Conservation (phyloP, 164 flowering plant genomes). For the Stephania cephalantha region DNA sequence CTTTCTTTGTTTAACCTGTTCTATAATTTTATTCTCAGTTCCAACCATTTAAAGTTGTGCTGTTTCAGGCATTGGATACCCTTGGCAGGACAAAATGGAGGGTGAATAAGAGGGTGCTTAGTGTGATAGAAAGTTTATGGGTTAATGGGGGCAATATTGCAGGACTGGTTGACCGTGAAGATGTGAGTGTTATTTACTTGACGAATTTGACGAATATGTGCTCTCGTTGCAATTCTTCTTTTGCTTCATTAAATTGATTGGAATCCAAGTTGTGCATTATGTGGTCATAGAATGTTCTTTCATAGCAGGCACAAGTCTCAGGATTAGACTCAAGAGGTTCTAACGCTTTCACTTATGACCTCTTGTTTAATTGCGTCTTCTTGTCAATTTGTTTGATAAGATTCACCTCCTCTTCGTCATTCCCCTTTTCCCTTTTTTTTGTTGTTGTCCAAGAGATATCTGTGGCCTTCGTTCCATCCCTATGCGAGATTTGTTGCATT, state of each 20-base stretch:
- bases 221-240: background rate
- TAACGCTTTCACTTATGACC: no score
- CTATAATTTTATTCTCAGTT: background rate
- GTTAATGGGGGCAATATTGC: slow-evolving; percentile 72
- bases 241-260: background rate
- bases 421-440: no score
- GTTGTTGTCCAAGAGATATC: no score
- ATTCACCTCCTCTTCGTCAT: no score
- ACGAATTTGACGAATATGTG: background rate
- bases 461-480: no score
- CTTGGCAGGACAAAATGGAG: slow-evolving; percentile 94
- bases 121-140: slow-evolving; percentile 77
- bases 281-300: background rate
- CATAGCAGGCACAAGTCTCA: background rate
- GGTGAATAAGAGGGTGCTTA: slow-evolving; percentile 65
- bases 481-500: no score
- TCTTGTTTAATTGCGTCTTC: background rate
- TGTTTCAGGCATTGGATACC: slow-evolving; percentile 76
- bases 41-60: slow-evolving; percentile 1
- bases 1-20: background rate
- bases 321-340: no score
- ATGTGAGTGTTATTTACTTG: slow-evolving; percentile 48
- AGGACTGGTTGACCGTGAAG: slow-evolving; percentile 71
- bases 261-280: background rate
- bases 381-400: background rate